Evolutionary conservation across 2,329 filamentous ascomycete species (phyloP).

Genomic region (Teratosphaeriaceae sp.): DNA sequence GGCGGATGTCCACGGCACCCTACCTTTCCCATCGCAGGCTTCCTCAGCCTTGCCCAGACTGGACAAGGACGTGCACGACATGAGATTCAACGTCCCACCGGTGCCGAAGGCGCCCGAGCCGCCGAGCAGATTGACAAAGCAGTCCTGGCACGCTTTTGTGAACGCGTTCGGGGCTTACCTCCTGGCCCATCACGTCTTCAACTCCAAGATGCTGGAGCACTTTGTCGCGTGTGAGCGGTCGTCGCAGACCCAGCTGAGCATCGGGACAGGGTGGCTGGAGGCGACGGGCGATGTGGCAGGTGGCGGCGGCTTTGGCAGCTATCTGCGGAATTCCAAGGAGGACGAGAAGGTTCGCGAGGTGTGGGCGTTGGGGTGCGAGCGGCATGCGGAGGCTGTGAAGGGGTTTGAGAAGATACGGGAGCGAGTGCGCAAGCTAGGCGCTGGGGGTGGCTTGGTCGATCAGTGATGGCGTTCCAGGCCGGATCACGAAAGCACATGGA

Average conservation of each 20-base stretch:
- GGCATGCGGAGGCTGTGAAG: slow-evolving; percentile 53
- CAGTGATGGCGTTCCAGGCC: slow-evolving; percentile 1
- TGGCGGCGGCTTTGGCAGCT: slow-evolving; percentile 47
- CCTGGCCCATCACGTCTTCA: slow-evolving; percentile 50
- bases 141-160: slow-evolving; percentile 47
- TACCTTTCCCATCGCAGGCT: slow-evolving; percentile 54
- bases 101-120: slow-evolving; percentile 37
- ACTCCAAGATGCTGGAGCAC: slow-evolving; percentile 48
- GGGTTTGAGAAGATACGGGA: slow-evolving; percentile 49
- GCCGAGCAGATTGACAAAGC: slow-evolving; percentile 39
- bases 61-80: slow-evolving; percentile 30
- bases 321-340: slow-evolving; percentile 55
- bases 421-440: slow-evolving; percentile 28
- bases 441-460: slow-evolving; percentile 17
- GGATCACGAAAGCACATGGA: neutral
- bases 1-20: slow-evolving; percentile 45
- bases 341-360: slow-evolving; percentile 56
- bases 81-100: slow-evolving; percentile 40
- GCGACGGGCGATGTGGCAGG: slow-evolving; percentile 42
- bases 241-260: slow-evolving; percentile 27
- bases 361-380: slow-evolving; percentile 54
- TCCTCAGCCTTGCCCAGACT: slow-evolving; percentile 38
- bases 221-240: slow-evolving; percentile 46
- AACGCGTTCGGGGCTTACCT: slow-evolving; percentile 50
- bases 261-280: slow-evolving; percentile 45